Base-by-base conservation (phyloP, 495 filamentous ascomycete genomes). In the Talaromyces trachyspermus region DNA sequence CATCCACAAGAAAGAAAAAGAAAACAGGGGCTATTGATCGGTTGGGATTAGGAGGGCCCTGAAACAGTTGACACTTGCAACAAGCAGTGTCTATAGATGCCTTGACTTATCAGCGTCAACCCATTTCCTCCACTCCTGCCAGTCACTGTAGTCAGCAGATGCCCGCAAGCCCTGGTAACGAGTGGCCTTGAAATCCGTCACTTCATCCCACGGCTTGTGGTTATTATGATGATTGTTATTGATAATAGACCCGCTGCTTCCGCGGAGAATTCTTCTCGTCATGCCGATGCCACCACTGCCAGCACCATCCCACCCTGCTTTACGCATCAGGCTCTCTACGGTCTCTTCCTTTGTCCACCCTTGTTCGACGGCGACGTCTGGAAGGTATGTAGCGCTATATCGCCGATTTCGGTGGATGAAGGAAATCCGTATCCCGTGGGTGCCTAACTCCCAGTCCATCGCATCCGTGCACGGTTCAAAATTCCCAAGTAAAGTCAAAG, bases 281-380 rank as follows among this genome's bases (percentile, higher is more conserved):
- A 66, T 68, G 18, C 27, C 22, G 12, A 20, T 17, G 77, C 51
- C 69, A 63, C 3, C 84, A 80, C 49, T 68, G 68, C 64, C 59
- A 25, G 57, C 55, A 11, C 65, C 67, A 39, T 66, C 60, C 89
- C 88, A 96, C 0, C 90, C 90, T 0, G 89, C 91, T 72, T 96
- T 95, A 46, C 89, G 75, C 88, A 96, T 95, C 55, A 95, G 63
- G 61, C 86, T 91, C 27, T 86, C 74, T 18, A 97, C 55, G 2
- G 89, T 88, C 72, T 96, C 88, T 65, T 95, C 89, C 63, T 92
- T 95, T 11, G 81, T 88, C 92, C 92, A 98, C 17, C 86, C 88
- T 62, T 98, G 92, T 70, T 98, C 92, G 3, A 76, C 70, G 2
- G 91, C 80, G 9, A 97, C 91, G 60, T 96, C 89, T 0, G 92